Evolutionary conservation across 345 rosid species (phyloP).

Genomic region (Passiflora organensis): DNA sequence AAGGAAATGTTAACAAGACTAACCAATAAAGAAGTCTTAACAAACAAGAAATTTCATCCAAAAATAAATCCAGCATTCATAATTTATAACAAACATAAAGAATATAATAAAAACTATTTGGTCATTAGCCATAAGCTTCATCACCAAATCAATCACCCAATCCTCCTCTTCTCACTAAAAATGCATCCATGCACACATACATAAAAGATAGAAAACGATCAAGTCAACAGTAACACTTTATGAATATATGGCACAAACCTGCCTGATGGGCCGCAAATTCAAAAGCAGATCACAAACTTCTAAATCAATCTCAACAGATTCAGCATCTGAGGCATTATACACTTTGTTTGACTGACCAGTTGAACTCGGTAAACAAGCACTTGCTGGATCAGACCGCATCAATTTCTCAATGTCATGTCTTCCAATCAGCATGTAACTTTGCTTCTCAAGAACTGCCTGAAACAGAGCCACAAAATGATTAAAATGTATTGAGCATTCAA

Average conservation of each 20-base stretch:
- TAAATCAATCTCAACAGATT: slow-evolving; percentile 48
- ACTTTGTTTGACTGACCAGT: slow-evolving; percentile 37
- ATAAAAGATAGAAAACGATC: not conserved
- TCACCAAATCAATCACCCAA: too few relatives aligned
- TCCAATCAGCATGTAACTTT: slow-evolving; percentile 95
- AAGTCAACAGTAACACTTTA: not conserved
- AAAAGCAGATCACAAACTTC: slow-evolving; percentile 69
- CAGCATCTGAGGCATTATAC: slow-evolving; percentile 37
- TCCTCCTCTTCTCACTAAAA: too few relatives aligned
- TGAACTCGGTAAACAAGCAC: slow-evolving; percentile 62
- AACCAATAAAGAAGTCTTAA: too few relatives aligned
- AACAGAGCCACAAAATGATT: slow-evolving; percentile 13
- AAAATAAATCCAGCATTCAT: not conserved
- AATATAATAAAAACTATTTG: not conserved
- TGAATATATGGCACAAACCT: slow-evolving; percentile 41
- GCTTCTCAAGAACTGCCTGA: slow-evolving; percentile 99
- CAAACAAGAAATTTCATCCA: not conserved
- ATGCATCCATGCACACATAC: too few relatives aligned
- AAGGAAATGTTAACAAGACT: too few relatives aligned
- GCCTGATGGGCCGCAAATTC: slow-evolving; percentile 76
- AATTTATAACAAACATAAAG: too few relatives aligned
- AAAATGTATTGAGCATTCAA: too few relatives aligned
- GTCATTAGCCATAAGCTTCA: not conserved
- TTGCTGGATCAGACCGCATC: slow-evolving; percentile 81
- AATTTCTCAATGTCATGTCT: slow-evolving; percentile 95